Percentiles rank a stretch among this genome's conserved stretches.
Conservation (phyloP, 768 basidiomycete genomes). For the Leccinum sublutescens region DNA sequence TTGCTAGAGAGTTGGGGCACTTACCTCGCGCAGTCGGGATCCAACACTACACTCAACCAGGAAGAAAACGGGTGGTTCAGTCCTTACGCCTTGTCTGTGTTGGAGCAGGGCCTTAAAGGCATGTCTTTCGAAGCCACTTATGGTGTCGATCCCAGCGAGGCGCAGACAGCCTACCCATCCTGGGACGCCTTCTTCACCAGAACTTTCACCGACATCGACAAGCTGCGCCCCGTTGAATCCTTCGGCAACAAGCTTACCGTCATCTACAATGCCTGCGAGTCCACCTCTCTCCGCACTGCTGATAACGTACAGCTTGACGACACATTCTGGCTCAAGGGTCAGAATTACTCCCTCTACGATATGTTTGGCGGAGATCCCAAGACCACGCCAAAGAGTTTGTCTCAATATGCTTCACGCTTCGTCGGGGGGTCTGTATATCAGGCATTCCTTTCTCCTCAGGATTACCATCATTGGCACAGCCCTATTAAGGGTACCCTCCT, state of each 20-base stretch:
- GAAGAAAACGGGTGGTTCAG: constrained; percentile 1
- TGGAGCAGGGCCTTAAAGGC: not conserved
- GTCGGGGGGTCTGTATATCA: constrained; percentile 52
- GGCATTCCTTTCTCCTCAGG: constrained; percentile 50
- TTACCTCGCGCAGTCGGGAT: constrained; percentile 4
- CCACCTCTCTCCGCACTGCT: constrained; percentile 37
- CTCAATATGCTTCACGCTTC: constrained; percentile 34
- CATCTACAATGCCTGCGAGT: constrained; percentile 55
- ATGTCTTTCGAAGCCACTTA: constrained; percentile 1
- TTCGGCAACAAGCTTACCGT: constrained; percentile 10
- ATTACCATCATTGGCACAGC: constrained; percentile 62
- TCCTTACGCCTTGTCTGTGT: not conserved
- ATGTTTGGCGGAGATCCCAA: constrained; percentile 38
- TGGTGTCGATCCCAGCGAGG: not conserved
- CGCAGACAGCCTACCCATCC: constrained; percentile 15
- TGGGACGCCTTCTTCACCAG: constrained; percentile 60
- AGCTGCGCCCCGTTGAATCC: not conserved
- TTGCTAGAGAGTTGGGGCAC: constrained; percentile 2
- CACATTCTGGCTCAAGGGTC: constrained; percentile 58
- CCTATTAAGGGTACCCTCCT: constrained; percentile 38
- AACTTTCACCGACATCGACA: constrained; percentile 21
- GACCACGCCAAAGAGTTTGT: not conserved
- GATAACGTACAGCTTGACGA: constrained; percentile 40
- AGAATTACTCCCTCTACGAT: constrained; percentile 56
- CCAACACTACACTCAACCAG: constrained; percentile 6